Evolutionary conservation across 306 rosid species (phyloP), one percentile per base, ranked within the genome.

Genomic region (Geum urbanum): DNA sequence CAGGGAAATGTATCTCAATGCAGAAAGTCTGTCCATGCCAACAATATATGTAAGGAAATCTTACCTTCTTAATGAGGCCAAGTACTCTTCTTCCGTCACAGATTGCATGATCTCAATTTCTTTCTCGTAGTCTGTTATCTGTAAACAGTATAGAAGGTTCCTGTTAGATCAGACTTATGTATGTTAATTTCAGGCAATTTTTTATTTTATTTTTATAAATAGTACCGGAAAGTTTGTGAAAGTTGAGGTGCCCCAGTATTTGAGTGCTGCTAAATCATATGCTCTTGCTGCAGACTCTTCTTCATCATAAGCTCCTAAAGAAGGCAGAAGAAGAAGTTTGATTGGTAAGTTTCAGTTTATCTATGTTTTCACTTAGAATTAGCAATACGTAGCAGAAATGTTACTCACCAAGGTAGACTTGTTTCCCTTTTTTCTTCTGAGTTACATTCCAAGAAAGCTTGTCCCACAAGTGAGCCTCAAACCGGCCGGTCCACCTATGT

Each of bases 241-340:
- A 62, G 90, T 90, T 18, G 96, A 77, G 43, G 84, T 67, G 65
- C 98, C 98, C 96, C 98, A 90, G 37, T 92, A 90, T 83, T 90
- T 92, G 44, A 88, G 74, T 48, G 98, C 97, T 65, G 91, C 98
- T 81, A 92, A 79, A 82, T 92, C 98, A 80, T 92, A 92, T 50
- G 97, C 98, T 69, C 97, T 84, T 59, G 97, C 97, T 5, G 97
- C 98, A 43, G 90, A 88, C 77, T 92, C 90, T 84, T 92, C 97
- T 79, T 90, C 94, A 75, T 87, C 90, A 76, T 92, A 92, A 82
- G 98, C 98, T 37, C 98, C 97, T 91, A 69, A 1, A 63, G 43
- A 4, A 44, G 27, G 19, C 66, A 43, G 19, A 56, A 44, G 57
- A 43, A 18, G 4, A 32, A 32, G 37, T 32, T 41, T 4, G 5